Evolutionary conservation across 768 basidiomycete species (phyloP).

Genomic region (Albatrellus ellisii): DNA sequence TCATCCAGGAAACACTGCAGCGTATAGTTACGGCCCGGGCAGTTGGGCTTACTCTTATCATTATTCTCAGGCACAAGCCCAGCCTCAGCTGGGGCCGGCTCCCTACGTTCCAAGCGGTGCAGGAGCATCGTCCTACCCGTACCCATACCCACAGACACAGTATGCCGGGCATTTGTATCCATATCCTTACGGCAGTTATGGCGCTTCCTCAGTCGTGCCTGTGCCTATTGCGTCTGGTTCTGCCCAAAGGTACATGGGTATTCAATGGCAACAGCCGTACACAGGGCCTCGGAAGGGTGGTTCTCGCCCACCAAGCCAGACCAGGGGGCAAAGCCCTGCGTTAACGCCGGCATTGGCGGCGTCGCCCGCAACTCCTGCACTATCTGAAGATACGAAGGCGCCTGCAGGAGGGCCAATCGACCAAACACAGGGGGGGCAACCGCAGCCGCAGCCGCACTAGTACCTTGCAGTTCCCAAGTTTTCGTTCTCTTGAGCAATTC

Average conservation of each 20-base stretch:
- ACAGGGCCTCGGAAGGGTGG: conserved; percentile 3
- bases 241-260: conserved; percentile 2
- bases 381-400: no score
- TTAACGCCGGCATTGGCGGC: no score
- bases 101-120: neutral
- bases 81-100: neutral
- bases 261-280: conserved; percentile 10
- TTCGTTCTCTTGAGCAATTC: no score
- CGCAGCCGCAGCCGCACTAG: no score
- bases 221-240: neutral
- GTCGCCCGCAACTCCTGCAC: no score
- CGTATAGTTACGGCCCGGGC: neutral
- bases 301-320: neutral
- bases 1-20: neutral
- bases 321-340: no score
- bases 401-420: no score
- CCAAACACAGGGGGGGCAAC: no score
- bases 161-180: neutral
- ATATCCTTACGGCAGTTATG: neutral
- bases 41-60: neutral
- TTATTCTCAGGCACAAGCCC: neutral
- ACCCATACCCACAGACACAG: neutral
- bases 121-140: neutral
- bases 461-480: no score
- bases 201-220: neutral